These are phyloP conservation scores for Saccharomycopsis guyanensis DNA, from an alignment of 805 yeast species.

Conservation along the genomic window DNA sequence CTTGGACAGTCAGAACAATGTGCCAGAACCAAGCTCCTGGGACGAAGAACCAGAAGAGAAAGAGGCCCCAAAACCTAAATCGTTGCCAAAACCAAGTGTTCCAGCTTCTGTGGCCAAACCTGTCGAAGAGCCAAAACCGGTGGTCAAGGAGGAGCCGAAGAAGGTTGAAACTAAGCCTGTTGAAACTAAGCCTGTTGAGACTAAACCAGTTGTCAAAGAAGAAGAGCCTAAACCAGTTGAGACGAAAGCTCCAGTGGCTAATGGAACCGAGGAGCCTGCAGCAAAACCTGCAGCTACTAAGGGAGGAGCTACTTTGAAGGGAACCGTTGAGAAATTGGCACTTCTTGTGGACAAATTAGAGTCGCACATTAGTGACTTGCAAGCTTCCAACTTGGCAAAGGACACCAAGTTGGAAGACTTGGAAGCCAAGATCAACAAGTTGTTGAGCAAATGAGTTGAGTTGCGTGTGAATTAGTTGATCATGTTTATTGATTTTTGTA, in stretches of 20 bases:
- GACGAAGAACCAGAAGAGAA: slow-evolving; percentile 23
- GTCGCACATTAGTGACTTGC: slow-evolving; percentile 42
- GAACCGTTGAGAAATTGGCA: slow-evolving; percentile 62
- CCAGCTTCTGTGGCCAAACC: slow-evolving; percentile 7
- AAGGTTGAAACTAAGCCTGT: slow-evolving; percentile 9
- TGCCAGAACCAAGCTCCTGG: slow-evolving; percentile 28
- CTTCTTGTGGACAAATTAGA: slow-evolving; percentile 51
- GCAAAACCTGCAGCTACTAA: slow-evolving; percentile 19
- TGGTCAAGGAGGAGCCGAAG: slow-evolving; percentile 20
- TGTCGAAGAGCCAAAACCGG: slow-evolving; percentile 23
- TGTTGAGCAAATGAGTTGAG: slow-evolving; percentile 30
- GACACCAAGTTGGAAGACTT: slow-evolving; percentile 52
- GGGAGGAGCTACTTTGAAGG: slow-evolving; percentile 49
- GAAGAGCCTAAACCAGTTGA: background rate
- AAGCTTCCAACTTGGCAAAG: slow-evolving; percentile 50
- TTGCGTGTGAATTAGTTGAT: slow-evolving; percentile 26
- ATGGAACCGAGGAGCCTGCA: too few relatives aligned
- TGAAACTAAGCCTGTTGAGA: background rate
- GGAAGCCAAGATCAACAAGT: slow-evolving; percentile 53
- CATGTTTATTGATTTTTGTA: background rate
- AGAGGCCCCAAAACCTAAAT: slow-evolving; percentile 10
- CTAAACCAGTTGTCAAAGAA: background rate
- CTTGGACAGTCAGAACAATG: slow-evolving; percentile 33
- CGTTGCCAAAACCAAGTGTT: slow-evolving; percentile 8
- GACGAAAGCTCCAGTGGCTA: too few relatives aligned